Conservation (phyloP, 2,329 filamentous ascomycete species). For the Penicillium sp. region DNA sequence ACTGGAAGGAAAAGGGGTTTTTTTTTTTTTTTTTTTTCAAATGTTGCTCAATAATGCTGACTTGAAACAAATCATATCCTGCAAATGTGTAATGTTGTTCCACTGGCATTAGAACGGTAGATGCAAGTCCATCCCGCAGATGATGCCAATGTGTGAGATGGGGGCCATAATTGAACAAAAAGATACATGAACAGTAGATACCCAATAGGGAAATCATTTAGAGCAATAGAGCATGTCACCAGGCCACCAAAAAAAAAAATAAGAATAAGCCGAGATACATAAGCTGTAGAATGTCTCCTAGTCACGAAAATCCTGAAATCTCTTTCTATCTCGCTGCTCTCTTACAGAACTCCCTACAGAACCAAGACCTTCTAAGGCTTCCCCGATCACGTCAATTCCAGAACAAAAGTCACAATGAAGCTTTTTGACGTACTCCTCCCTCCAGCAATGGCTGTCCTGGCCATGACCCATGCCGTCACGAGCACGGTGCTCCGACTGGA, state of each 20-base stretch:
- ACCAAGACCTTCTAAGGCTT: background rate
- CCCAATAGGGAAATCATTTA: background rate
- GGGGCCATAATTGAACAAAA: background rate
- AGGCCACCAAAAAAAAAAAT: background rate
- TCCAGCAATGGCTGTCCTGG: background rate
- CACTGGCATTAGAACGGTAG: background rate
- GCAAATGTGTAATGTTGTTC: background rate
- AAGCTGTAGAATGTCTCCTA: background rate
- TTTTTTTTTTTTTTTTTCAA: no score
- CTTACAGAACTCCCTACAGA: no score
- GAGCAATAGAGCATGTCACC: background rate
- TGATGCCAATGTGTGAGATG: background rate
- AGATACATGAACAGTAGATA: background rate
- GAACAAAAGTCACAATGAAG: background rate
- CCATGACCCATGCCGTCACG: background rate
- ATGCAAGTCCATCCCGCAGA: background rate
- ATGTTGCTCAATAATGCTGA: background rate
- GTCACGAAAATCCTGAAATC: background rate
- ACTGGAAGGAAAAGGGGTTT: no score
- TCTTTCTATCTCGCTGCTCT: no score
- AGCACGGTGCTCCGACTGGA: background rate
- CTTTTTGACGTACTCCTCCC: background rate
- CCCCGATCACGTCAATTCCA: background rate
- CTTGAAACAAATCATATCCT: background rate
- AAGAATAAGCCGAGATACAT: background rate